Evolutionary conservation across 1,284 basidiomycete genomes (phyloP), one percentile per base, ranked within the genome.

Genomic region (Rhodotorula sp.): DNA sequence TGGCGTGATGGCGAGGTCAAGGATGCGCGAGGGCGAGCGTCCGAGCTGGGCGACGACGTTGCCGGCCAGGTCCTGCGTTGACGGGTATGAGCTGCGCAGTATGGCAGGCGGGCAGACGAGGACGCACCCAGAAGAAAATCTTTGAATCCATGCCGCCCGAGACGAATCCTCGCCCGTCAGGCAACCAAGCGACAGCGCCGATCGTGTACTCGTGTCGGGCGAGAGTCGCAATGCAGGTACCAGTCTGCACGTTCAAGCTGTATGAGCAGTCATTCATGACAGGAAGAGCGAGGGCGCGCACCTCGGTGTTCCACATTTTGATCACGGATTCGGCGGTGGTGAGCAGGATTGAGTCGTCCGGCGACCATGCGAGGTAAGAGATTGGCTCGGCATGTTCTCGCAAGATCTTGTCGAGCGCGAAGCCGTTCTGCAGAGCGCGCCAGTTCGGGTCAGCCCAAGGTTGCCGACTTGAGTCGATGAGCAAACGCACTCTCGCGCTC

Each of bases 121-220:
- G 44, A 58, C 87, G 64, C 79, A 94, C 93, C 91, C 94, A 98
- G 73, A 90, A 87, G 53, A 90, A 86, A 66, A 99, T 88, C 80
- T 88, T 89, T 73, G 88, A 87, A 80, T 99, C 95, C 81, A 96
- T 84, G 52, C 90, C 90, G 56, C 90, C 90, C 8, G 92, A 96
- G 71, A 97, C 86, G 79, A 98, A 98, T 19, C 91, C 90, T 24
- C 87, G 87, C 44, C 90, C 90, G 79, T 96, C 89, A 15, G 92
- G 90, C 57, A 94, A 82, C 92, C 94, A 98, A 52, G 87, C 85
- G 53, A 96, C 84, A 0, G 92, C 87, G 30, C 90, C 91, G 57
- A 99, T 91, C 9, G 88, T 89, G 74, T 97, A 93, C 55, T 82
- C 83, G 80, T 98, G 94, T 51, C 84, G 84, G 8, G 87, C 85